Evolutionary conservation across 164 flowering plant species (phyloP).

Genomic region (Vitis amurensis): DNA sequence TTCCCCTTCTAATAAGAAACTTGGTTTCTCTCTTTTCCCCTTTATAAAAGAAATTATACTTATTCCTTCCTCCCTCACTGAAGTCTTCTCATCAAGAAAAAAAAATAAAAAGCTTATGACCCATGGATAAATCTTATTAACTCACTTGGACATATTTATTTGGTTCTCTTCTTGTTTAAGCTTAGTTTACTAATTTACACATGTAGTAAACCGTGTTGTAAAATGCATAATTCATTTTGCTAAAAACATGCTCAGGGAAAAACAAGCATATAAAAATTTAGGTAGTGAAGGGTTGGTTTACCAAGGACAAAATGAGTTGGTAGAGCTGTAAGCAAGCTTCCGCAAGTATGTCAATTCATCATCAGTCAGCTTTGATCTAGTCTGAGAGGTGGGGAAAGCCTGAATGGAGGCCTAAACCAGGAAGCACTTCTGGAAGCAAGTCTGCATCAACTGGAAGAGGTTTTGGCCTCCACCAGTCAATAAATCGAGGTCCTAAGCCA

Average conservation of each 20-base stretch:
- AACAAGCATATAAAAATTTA: background rate
- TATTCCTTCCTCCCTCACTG: too few species aligned
- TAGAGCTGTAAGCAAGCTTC: constrained; percentile 69
- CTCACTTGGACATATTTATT: background rate
- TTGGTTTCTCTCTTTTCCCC: too few species aligned
- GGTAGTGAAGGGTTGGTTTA: constrained; percentile 24
- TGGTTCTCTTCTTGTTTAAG: background rate
- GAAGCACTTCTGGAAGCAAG: constrained; percentile 82
- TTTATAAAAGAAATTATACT: too few species aligned
- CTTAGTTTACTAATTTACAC: background rate
- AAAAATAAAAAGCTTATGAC: too few species aligned
- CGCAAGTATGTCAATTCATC: constrained; percentile 81
- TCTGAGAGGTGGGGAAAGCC: constrained; percentile 58
- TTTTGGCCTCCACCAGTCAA: constrained; percentile 94
- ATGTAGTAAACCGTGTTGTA: background rate
- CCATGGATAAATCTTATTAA: too few species aligned
- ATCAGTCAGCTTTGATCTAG: constrained; percentile 56
- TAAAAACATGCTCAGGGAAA: background rate
- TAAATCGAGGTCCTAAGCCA: constrained; percentile 92
- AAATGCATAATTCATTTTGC: background rate
- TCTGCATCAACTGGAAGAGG: constrained; percentile 96
- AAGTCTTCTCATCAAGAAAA: too few species aligned
- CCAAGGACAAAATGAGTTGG: constrained; percentile 97
- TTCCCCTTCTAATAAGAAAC: too few species aligned
- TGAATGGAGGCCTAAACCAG: constrained; percentile 68